Evolutionary conservation across 306 rosid genomes (phyloP).

Genomic region (Carpinus viminea): DNA sequence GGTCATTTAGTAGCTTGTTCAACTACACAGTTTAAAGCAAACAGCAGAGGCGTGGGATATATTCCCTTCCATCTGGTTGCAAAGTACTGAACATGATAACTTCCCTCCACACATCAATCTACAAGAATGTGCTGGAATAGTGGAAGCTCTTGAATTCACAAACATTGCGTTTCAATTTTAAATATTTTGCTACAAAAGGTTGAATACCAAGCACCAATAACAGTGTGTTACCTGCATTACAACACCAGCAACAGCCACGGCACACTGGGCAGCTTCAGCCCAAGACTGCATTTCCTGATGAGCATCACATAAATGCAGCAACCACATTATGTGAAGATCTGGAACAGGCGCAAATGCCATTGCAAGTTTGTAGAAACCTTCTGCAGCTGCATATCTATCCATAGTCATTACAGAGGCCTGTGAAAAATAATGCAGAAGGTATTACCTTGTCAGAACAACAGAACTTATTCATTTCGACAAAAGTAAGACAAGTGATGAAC

Average conservation of each 20-base stretch:
- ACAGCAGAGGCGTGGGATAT: neutral
- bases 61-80: neutral
- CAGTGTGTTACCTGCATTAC: slow-evolving; percentile 78
- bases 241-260: slow-evolving; percentile 97
- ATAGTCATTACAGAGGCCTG: slow-evolving; percentile 85
- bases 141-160: neutral
- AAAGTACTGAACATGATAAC: neutral
- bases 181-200: neutral
- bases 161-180: neutral
- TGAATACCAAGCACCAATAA: slow-evolving; percentile 2
- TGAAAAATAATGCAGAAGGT: slow-evolving; percentile 21
- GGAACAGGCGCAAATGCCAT: slow-evolving; percentile 99
- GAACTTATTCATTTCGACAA: slow-evolving; percentile 6
- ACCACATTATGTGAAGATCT: slow-evolving; percentile 99
- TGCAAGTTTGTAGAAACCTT: slow-evolving; percentile 86
- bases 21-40: neutral
- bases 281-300: slow-evolving; percentile 99
- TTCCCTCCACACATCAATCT: neutral
- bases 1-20: neutral
- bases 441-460: slow-evolving; percentile 1
- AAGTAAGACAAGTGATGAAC: neutral
- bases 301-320: slow-evolving; percentile 96
- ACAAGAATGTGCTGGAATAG: neutral
- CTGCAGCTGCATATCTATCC: slow-evolving; percentile 98
- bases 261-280: slow-evolving; percentile 99